Conservation (phyloP, 805 yeast species). For the Candida saitoana region DNA sequence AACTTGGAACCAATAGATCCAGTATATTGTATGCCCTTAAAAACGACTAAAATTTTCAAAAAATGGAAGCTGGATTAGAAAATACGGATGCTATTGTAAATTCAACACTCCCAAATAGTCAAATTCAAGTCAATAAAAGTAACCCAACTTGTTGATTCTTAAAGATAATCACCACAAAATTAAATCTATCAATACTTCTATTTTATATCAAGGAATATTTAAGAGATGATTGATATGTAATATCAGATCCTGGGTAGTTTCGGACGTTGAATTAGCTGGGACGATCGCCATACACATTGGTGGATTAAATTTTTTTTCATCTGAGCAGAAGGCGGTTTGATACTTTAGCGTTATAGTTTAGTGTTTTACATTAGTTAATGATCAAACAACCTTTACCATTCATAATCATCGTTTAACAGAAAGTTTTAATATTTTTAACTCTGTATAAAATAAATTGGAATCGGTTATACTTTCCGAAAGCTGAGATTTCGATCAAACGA, state of each 20-base stretch:
- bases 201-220: no score
- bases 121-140: no score
- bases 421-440: background rate
- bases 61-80: slow-evolving; percentile 55
- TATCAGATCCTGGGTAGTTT: background rate
- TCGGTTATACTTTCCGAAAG: background rate
- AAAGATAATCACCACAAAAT: no score
- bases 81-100: background rate
- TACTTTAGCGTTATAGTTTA: background rate
- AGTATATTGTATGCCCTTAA: slow-evolving; percentile 75
- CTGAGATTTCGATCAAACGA: background rate
- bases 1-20: slow-evolving; percentile 72
- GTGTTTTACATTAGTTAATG: background rate
- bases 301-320: background rate
- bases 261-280: background rate
- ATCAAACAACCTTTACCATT: no score
- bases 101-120: no score
- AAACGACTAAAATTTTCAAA: slow-evolving; percentile 31
- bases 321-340: background rate
- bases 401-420: no score
- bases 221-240: background rate
- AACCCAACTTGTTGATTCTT: no score
- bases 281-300: background rate
- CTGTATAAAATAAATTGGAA: background rate
- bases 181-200: no score